Conservation (phyloP, 2,329 filamentous ascomycete genomes). For the Fusarium globosum region DNA sequence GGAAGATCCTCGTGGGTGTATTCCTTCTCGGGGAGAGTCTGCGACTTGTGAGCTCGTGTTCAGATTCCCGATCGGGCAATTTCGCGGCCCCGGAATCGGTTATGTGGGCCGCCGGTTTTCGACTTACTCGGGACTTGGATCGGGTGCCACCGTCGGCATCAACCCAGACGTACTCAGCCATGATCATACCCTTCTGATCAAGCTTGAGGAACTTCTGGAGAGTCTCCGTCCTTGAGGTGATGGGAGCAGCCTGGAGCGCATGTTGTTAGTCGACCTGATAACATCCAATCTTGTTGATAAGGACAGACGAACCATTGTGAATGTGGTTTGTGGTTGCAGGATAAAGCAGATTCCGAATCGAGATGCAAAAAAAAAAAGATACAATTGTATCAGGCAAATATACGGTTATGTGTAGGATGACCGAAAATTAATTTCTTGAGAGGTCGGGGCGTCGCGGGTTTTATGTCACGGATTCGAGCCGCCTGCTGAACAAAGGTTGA, state of each 20-base stretch:
- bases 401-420: slow-evolving; percentile 42
- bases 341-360: slow-evolving; percentile 1
- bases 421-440: slow-evolving; percentile 25
- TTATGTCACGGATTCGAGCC: slow-evolving; percentile 42
- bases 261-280: slow-evolving; percentile 34
- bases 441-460: slow-evolving; percentile 42
- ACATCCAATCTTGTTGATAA: slow-evolving; percentile 3
- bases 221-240: slow-evolving; percentile 47
- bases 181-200: slow-evolving; percentile 87
- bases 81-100: no score
- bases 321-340: slow-evolving; percentile 6
- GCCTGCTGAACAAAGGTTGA: slow-evolving; percentile 24
- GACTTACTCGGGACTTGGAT: slow-evolving; percentile 94
- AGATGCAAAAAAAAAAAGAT: slow-evolving; percentile 19
- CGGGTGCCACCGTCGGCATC: slow-evolving; percentile 84
- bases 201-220: slow-evolving; percentile 92
- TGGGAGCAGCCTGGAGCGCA: slow-evolving; percentile 26
- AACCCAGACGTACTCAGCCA: slow-evolving; percentile 98
- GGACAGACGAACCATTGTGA: slow-evolving; percentile 33
- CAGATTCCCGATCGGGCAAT: no score
- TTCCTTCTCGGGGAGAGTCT: slow-evolving; percentile 63
- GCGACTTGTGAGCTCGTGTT: no score
- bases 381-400: slow-evolving; percentile 37
- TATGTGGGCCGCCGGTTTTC: no score
- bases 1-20: slow-evolving; percentile 65